Conservation (phyloP, 768 basidiomycete species). For the Amanita exitialis region DNA sequence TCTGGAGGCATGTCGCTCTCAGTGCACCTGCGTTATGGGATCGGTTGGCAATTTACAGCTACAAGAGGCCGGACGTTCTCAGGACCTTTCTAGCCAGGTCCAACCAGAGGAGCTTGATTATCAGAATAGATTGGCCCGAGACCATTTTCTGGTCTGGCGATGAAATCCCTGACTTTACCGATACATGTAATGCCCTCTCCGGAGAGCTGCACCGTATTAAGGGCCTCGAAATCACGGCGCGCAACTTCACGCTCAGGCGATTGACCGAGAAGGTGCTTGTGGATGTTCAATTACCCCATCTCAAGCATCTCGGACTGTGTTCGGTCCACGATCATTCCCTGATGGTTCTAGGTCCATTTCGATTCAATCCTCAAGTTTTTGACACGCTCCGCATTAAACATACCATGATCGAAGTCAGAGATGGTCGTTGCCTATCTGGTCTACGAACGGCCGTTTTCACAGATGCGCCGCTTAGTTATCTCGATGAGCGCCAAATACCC, state of each 20-base stretch:
- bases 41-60: neutral
- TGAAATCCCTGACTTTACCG: conserved; percentile 5
- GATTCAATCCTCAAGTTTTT: conserved; percentile 3
- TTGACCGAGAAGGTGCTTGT: conserved; percentile 3
- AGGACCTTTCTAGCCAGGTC: conserved; percentile 4
- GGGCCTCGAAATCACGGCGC: conserved; percentile 1
- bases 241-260: neutral
- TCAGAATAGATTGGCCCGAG: conserved; percentile 3
- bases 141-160: conserved; percentile 5
- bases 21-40: conserved; percentile 40
- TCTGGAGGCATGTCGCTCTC: conserved; percentile 43
- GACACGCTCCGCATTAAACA: neutral
- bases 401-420: conserved; percentile 2
- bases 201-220: neutral
- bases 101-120: neutral
- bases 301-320: neutral
- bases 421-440: conserved; percentile 1
- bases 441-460: neutral
- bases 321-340: neutral
- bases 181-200: neutral
- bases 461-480: neutral
- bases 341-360: neutral
- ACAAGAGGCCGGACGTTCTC: conserved; percentile 2
- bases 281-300: neutral
- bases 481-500: conserved; percentile 4